phyloP scores from a whole-genome alignment of 306 rosid species.

The Cicer pinnatifidum region DNA sequence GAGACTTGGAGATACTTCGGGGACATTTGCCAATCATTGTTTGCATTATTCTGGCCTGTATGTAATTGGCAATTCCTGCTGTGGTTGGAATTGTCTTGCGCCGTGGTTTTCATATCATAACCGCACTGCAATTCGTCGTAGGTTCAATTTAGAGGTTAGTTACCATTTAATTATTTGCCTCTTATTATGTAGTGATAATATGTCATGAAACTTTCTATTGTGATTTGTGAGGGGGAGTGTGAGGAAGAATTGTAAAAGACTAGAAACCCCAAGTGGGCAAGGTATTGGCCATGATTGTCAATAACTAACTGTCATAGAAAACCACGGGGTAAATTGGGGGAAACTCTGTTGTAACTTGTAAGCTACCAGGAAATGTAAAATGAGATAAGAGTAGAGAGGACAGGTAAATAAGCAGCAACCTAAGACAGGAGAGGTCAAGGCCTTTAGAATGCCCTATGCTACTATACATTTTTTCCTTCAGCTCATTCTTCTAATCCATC shows the following conservation, averaged over 20 bases:
- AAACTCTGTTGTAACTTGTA: neutral
- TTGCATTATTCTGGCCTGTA: constrained; percentile 74
- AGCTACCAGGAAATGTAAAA: constrained; percentile 14
- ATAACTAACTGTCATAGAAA: neutral
- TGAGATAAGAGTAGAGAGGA: neutral
- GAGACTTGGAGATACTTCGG: constrained; percentile 74
- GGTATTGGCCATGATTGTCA: neutral
- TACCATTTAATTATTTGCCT: constrained; percentile 13
- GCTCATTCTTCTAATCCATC: neutral
- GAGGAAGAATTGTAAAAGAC: neutral
- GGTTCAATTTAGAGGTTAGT: constrained; percentile 93
- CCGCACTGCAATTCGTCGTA: constrained; percentile 82
- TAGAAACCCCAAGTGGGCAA: neutral
- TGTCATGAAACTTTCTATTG: neutral
- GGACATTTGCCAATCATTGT: constrained; percentile 79
- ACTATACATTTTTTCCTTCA: neutral
- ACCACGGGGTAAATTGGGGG: neutral
- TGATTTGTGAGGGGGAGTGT: constrained; percentile 13
- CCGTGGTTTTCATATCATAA: constrained; percentile 79
- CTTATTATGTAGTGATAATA: constrained; percentile 1
- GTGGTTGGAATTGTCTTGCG: constrained; percentile 83
- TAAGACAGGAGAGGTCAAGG: neutral
- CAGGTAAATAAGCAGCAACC: neutral
- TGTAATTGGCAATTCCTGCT: constrained; percentile 69
- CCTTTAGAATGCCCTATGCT: constrained; percentile 8